Percentiles rank a stretch among this genome's conserved stretches.
Evolutionary conservation across 257 asterid species (phyloP).

Genomic region (Plantago elongata): DNA sequence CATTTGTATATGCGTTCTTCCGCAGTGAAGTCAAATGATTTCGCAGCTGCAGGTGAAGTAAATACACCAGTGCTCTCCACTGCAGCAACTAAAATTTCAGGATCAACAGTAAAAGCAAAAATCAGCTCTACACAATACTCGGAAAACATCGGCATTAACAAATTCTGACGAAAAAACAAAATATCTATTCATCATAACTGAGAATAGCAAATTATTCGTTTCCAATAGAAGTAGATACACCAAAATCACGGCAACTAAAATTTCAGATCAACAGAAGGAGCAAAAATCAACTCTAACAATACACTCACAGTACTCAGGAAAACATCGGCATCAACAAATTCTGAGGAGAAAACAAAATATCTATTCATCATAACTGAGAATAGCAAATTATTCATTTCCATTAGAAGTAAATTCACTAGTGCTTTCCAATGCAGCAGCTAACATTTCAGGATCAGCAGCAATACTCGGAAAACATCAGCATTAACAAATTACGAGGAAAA

Average conservation of each 20-base stretch:
- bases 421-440: too few species aligned
- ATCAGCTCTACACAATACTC: neutral
- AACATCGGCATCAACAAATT: too few species aligned
- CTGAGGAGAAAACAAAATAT: too few species aligned
- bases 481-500: too few species aligned
- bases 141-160: too few species aligned
- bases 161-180: too few species aligned
- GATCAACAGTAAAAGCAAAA: slow-evolving; percentile 6
- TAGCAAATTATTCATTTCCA: too few species aligned
- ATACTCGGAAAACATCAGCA: neutral
- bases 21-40: slow-evolving; percentile 71
- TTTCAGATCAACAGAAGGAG: slow-evolving; percentile 7
- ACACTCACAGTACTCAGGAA: neutral
- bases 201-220: too few species aligned
- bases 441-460: slow-evolving; percentile 8
- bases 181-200: too few species aligned
- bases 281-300: slow-evolving; percentile 2
- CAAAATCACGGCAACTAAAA: slow-evolving; percentile 71
- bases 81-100: slow-evolving; percentile 47
- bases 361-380: too few species aligned
- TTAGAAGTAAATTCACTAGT: too few species aligned
- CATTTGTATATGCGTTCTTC: slow-evolving; percentile 94
- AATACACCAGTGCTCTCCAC: slow-evolving; percentile 42
- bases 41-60: slow-evolving; percentile 78
- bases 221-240: too few species aligned